Percentiles rank a stretch among this genome's conserved stretches.
Evolutionary conservation across 2,329 filamentous ascomycete species (phyloP).

Genomic region (Fonsecaea erecta): DNA sequence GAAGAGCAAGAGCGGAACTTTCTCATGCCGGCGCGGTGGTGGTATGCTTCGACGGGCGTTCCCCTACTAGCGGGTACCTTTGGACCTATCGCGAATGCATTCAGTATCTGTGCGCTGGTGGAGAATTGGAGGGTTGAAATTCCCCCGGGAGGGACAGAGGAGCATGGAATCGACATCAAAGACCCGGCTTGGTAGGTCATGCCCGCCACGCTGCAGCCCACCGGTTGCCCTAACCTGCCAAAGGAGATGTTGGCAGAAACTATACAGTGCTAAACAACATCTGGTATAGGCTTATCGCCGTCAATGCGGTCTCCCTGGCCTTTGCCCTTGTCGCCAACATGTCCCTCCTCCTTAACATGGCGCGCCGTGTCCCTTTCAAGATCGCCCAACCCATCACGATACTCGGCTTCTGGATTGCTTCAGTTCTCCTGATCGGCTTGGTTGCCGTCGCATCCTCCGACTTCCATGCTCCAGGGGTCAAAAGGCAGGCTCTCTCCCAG

Average conservation of each 20-base stretch:
- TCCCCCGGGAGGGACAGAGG: conserved; percentile 51
- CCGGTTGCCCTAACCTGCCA: not conserved
- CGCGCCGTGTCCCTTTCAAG: conserved; percentile 58
- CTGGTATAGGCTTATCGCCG: conserved; percentile 52
- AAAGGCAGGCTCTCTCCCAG: conserved; percentile 57
- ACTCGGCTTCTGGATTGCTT: conserved; percentile 62
- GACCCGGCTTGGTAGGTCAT: conserved; percentile 58
- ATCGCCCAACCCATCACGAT: conserved; percentile 65
- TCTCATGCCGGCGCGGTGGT: conserved; percentile 54
- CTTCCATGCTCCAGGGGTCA: conserved; percentile 46
- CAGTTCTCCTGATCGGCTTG: conserved; percentile 59
- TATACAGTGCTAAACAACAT: not conserved
- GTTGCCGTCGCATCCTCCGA: conserved; percentile 49
- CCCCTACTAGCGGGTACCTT: conserved; percentile 62
- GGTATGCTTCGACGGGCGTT: conserved; percentile 64
- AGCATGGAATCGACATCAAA: conserved; percentile 51
- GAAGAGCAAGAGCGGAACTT: conserved; percentile 35
- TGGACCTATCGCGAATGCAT: conserved; percentile 60
- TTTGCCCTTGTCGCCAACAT: conserved; percentile 61
- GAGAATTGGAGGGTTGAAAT: conserved; percentile 61
- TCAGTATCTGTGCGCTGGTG: conserved; percentile 61
- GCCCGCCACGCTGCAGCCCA: not conserved
- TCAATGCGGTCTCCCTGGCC: conserved; percentile 62
- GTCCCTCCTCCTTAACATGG: conserved; percentile 64
- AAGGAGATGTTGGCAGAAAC: not conserved